Percentiles rank a stretch among this genome's conserved stretches.
These are phyloP conservation scores for Smittium culicis DNA, from an alignment of 371 early-diverging fungal genomes.

Conservation along the genomic window DNA sequence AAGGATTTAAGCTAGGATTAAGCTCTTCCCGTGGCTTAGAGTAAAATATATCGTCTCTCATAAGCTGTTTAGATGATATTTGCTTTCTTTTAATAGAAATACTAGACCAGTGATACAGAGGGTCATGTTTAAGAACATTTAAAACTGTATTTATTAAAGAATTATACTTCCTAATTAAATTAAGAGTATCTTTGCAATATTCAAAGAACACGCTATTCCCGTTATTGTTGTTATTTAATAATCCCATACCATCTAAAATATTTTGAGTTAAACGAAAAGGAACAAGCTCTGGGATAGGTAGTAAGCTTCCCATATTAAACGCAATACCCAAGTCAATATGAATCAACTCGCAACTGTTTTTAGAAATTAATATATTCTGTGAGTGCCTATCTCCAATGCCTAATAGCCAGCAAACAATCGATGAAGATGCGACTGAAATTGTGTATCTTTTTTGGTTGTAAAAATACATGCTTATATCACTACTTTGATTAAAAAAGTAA, in stretches of 20 bases:
- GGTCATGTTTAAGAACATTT: conserved; percentile 90
- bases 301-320: conserved; percentile 82
- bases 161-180: background rate
- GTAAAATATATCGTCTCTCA: background rate
- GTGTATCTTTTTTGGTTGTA: conserved; percentile 55
- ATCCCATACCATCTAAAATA: conserved; percentile 54
- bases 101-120: conserved; percentile 59
- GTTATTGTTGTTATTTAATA: conserved; percentile 30
- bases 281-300: conserved; percentile 88
- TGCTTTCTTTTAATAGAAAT: background rate
- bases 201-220: background rate
- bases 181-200: background rate
- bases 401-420: conserved; percentile 90
- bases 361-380: conserved; percentile 93
- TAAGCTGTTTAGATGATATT: background rate
- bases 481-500: conserved; percentile 38
- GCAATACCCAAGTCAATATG: conserved; percentile 98
- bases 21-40: background rate
- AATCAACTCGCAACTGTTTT: conserved; percentile 66
- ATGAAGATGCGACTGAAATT: conserved; percentile 81
- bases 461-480: conserved; percentile 54
- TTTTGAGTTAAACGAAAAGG: conserved; percentile 94
- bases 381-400: conserved; percentile 98
- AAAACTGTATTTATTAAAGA: conserved; percentile 54
- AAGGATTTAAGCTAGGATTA: background rate